phyloP scores from a whole-genome alignment of 2,329 filamentous ascomycete species.

The Alternaria metachromatica region DNA sequence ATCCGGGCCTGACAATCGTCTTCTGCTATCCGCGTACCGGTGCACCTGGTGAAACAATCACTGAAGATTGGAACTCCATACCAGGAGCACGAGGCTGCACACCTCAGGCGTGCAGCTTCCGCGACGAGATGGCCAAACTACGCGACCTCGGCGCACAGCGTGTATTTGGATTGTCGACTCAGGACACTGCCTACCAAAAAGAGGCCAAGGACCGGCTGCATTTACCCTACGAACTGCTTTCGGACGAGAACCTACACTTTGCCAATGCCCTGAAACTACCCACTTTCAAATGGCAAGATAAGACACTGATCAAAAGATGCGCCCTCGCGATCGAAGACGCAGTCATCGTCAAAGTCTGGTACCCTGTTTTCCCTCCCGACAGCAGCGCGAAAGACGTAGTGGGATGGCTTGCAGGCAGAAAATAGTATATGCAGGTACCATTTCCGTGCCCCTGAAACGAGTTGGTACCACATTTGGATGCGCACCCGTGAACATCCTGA shows the following conservation, averaged over 20 bases:
- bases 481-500: constrained; percentile 23
- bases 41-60: constrained; percentile 50
- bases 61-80: constrained; percentile 52
- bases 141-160: constrained; percentile 26
- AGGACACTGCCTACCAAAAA: constrained; percentile 50
- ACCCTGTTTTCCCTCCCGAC: constrained; percentile 53
- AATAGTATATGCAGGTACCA: constrained; percentile 29
- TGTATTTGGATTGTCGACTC: constrained; percentile 51
- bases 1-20: constrained; percentile 48
- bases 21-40: constrained; percentile 54
- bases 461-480: constrained; percentile 20
- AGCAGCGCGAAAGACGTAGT: constrained; percentile 49
- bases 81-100: constrained; percentile 54
- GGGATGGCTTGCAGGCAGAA: constrained; percentile 39
- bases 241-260: constrained; percentile 49
- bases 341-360: constrained; percentile 51
- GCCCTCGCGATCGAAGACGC: constrained; percentile 50
- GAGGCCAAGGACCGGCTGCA: constrained; percentile 48
- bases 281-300: constrained; percentile 50
- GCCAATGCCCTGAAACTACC: constrained; percentile 45
- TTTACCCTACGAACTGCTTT: constrained; percentile 52
- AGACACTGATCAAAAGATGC: constrained; percentile 48
- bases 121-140: constrained; percentile 36
- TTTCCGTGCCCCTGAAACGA: constrained; percentile 31
- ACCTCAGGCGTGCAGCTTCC: constrained; percentile 54